These are phyloP conservation scores for Leccinum griseonigrum DNA, from an alignment of 1,284 basidiomycete species.

Conservation along the genomic window DNA sequence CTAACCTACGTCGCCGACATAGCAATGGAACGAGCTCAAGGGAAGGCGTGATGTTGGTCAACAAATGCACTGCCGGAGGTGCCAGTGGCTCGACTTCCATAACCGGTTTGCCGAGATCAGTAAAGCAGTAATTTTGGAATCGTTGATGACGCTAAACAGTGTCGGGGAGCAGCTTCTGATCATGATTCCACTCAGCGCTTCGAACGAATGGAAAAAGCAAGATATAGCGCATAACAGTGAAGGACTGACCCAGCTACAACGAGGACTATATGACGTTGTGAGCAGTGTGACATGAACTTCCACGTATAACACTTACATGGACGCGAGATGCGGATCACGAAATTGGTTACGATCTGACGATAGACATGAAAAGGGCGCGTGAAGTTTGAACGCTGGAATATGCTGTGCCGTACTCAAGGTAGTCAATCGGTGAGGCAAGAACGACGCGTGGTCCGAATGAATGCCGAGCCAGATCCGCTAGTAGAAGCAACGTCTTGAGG, in stretches of 20 bases:
- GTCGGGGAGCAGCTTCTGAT: conserved; percentile 51
- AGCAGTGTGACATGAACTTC: not conserved
- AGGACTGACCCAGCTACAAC: conserved; percentile 79
- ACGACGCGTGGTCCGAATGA: conserved; percentile 73
- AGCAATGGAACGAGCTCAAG: conserved; percentile 74
- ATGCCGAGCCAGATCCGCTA: conserved; percentile 24
- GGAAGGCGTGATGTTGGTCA: conserved; percentile 54
- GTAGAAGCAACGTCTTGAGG: conserved; percentile 72
- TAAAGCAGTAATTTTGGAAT: conserved; percentile 23
- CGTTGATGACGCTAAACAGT: conserved; percentile 34
- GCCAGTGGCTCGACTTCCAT: conserved; percentile 23
- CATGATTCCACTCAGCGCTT: conserved; percentile 68
- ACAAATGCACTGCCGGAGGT: conserved; percentile 24
- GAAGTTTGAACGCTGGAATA: conserved; percentile 11
- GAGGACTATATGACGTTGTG: conserved; percentile 41
- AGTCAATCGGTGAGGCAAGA: conserved; percentile 62
- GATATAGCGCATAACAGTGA: conserved; percentile 58
- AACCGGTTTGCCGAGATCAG: conserved; percentile 41
- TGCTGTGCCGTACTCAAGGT: conserved; percentile 78
- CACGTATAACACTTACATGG: conserved; percentile 41
- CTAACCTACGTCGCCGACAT: conserved; percentile 25
- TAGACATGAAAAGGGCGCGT: not conserved
- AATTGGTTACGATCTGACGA: conserved; percentile 59
- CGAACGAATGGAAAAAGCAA: conserved; percentile 50
- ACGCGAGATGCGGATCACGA: conserved; percentile 56